These are phyloP conservation scores for Selaginella tamariscina DNA, from an alignment of 75 land plant genomes.

Conservation along the genomic window DNA sequence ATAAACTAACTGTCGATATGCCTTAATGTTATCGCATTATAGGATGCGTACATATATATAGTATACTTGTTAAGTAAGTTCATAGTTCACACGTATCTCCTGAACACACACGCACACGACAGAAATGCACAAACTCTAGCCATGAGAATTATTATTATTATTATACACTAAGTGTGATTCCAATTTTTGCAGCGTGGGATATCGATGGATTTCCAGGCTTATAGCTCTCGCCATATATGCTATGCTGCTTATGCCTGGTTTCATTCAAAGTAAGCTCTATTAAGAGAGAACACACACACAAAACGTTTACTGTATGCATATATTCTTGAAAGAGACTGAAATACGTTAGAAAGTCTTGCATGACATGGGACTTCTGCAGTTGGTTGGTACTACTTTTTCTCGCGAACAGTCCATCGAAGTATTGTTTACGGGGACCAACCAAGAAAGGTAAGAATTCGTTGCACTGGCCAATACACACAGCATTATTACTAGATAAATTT, in stretches of 20 bases:
- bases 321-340: not conserved
- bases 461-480: too few relatives aligned
- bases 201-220: constrained; percentile 67
- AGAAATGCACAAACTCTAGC: too few relatives aligned
- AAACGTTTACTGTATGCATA: too few relatives aligned
- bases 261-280: constrained; percentile 48
- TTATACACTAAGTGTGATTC: not conserved
- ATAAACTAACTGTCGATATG: too few relatives aligned
- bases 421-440: constrained; percentile 81
- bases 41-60: too few relatives aligned
- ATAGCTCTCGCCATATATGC: constrained; percentile 66
- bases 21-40: too few relatives aligned
- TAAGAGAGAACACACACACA: too few relatives aligned
- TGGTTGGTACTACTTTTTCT: constrained; percentile 73
- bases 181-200: constrained; percentile 63
- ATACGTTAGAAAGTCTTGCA: not conserved
- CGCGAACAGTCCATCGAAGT: constrained; percentile 57
- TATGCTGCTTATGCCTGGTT: constrained; percentile 79
- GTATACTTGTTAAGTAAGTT: too few relatives aligned
- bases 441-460: constrained; percentile 70
- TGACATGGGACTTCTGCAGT: constrained; percentile 33
- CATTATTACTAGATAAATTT: too few relatives aligned
- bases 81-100: too few relatives aligned
- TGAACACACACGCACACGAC: too few relatives aligned
- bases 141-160: not conserved